A percentile compares a stretch with the other conserved stretches of the same genome.
Evolutionary conservation across 257 asterid species (phyloP).

Genomic region (Fraxinus quadrangulata): DNA sequence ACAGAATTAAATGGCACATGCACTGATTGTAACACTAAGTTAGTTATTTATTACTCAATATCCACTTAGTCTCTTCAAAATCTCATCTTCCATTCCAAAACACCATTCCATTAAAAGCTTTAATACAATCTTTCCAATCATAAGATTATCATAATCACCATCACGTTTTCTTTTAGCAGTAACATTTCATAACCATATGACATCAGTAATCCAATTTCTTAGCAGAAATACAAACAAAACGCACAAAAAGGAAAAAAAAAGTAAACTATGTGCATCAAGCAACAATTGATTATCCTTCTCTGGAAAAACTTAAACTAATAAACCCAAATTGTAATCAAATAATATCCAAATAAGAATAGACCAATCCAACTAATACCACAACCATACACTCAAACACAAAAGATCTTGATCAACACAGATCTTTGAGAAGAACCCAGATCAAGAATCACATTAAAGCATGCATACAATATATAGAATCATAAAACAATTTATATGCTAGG

Average conservation of each 20-base stretch:
- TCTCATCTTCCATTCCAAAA: background rate
- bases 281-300: background rate
- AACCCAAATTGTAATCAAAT: background rate
- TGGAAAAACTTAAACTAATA: background rate
- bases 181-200: background rate
- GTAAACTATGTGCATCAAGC: background rate
- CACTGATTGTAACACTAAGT: background rate
- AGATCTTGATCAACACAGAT: background rate
- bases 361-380: background rate
- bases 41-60: background rate
- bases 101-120: background rate
- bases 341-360: background rate
- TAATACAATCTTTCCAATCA: background rate
- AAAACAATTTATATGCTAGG: background rate
- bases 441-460: slow-evolving; percentile 18
- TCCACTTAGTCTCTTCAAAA: background rate
- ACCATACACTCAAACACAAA: background rate
- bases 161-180: background rate
- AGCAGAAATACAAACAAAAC: background rate
- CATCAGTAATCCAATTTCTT: background rate
- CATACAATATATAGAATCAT: slow-evolving; percentile 6
- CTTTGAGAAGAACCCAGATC: slow-evolving; percentile 27
- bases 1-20: background rate
- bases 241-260: background rate
- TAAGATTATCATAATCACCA: background rate